These are phyloP conservation scores for Forsythia viridissima DNA, from an alignment of 257 asterid genomes.

Conservation along the genomic window DNA sequence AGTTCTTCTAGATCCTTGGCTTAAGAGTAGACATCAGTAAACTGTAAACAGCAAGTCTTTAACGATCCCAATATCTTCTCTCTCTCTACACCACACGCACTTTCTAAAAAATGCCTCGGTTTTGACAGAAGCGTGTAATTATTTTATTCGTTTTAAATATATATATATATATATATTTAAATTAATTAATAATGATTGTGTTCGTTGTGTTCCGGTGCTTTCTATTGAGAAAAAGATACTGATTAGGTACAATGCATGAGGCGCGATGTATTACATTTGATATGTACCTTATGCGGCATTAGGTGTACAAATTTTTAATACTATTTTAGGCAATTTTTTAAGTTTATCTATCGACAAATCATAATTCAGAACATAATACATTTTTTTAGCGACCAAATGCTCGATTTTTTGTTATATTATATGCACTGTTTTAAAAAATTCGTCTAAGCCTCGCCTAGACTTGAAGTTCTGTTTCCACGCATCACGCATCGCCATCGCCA, in stretches of 20 bases:
- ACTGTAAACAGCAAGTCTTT: constrained; percentile 29
- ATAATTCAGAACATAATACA: too few relatives aligned
- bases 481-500: too few relatives aligned
- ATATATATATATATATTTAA: neutral
- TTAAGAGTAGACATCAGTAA: constrained; percentile 29
- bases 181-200: neutral
- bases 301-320: neutral
- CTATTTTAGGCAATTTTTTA: neutral
- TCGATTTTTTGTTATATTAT: too few relatives aligned
- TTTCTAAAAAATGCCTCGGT: constrained; percentile 31
- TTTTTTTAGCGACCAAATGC: too few relatives aligned
- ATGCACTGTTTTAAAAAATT: too few relatives aligned
- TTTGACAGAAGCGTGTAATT: constrained; percentile 35
- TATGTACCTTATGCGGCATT: neutral
- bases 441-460: too few relatives aligned
- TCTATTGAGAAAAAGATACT: neutral
- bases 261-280: neutral
- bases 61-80: constrained; percentile 27
- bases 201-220: neutral
- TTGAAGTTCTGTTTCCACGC: too few relatives aligned
- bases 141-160: constrained; percentile 11
- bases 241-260: neutral
- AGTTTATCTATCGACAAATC: neutral
- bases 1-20: constrained; percentile 37
- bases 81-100: neutral